These are phyloP conservation scores for Goffeauzyma gilvescens DNA, from an alignment of 768 basidiomycete genomes.

Conservation along the genomic window DNA sequence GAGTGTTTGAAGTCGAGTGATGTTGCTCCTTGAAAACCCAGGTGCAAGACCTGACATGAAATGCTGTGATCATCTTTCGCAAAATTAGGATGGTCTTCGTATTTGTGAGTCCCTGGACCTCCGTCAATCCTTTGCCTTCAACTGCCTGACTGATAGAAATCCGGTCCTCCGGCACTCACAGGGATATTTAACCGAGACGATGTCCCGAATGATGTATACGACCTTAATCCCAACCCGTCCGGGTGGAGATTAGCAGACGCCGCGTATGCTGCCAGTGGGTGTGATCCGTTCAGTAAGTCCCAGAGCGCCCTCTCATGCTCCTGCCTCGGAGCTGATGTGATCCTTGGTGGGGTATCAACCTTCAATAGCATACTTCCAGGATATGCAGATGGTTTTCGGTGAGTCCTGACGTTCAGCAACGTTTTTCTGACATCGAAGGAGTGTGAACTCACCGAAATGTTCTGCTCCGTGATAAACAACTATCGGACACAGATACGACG, in stretches of 20 bases:
- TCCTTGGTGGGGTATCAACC: too few relatives aligned
- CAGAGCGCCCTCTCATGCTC: neutral
- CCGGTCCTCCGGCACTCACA: too few relatives aligned
- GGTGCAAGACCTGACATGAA: too few relatives aligned
- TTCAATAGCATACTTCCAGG: neutral
- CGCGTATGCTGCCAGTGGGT: neutral
- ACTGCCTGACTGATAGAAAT: too few relatives aligned
- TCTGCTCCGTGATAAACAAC: too few relatives aligned
- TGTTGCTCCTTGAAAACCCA: too few relatives aligned
- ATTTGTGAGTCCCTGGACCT: neutral
- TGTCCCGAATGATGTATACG: neutral
- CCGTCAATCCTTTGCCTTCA: neutral
- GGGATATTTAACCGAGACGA: constrained; percentile 1
- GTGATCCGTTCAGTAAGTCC: neutral
- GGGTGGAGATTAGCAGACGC: constrained; percentile 1
- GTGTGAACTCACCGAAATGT: too few relatives aligned
- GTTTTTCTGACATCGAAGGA: too few relatives aligned
- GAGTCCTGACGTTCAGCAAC: too few relatives aligned
- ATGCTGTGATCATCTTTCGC: too few relatives aligned
- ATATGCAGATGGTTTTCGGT: constrained; percentile 1
- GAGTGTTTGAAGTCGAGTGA: too few relatives aligned
- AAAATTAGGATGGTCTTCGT: constrained; percentile 1
- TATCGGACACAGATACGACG: too few relatives aligned
- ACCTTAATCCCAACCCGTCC: neutral
- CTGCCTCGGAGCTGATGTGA: neutral